phyloP scores from a whole-genome alignment of 441 rosid species.

The Kokia cookei region DNA sequence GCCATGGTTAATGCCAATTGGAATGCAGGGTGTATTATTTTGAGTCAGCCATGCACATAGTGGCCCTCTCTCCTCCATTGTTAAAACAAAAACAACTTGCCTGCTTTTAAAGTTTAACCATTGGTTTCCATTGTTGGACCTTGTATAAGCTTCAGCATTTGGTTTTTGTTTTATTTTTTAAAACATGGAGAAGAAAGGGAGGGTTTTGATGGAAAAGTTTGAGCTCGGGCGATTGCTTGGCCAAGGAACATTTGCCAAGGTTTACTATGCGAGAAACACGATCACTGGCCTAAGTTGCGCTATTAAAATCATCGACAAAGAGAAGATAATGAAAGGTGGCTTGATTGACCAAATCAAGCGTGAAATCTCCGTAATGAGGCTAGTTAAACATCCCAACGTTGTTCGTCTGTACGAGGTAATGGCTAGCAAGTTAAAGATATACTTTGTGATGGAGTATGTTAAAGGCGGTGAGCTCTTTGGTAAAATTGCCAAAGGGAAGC shows the following conservation, averaged over 20 bases:
- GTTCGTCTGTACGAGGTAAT: slow-evolving; percentile 76
- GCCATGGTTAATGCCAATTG: background rate
- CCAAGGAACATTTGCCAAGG: slow-evolving; percentile 83
- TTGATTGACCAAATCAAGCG: slow-evolving; percentile 77
- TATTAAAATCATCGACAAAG: slow-evolving; percentile 66
- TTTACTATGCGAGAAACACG: slow-evolving; percentile 60
- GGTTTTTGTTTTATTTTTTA: background rate
- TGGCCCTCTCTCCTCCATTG: background rate
- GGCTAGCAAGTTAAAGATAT: slow-evolving; percentile 80
- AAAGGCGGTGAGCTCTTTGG: slow-evolving; percentile 79
- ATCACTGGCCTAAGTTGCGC: slow-evolving; percentile 57
- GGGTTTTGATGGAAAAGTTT: slow-evolving; percentile 46
- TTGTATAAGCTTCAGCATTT: background rate
- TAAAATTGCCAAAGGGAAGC: slow-evolving; percentile 60
- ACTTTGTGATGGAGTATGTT: slow-evolving; percentile 70
- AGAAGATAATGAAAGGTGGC: slow-evolving; percentile 49
- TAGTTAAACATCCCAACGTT: slow-evolving; percentile 65
- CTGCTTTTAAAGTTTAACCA: background rate
- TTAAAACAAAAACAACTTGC: background rate
- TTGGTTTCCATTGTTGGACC: background rate
- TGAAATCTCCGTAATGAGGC: slow-evolving; percentile 81
- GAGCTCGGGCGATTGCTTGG: slow-evolving; percentile 73
- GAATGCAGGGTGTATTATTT: background rate
- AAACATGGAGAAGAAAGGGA: slow-evolving; percentile 58
- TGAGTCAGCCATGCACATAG: background rate